Evolutionary conservation across 257 asterid genomes (phyloP), one percentile per base, ranked within the genome.

Genomic region (Jacaranda mimosifolia): DNA sequence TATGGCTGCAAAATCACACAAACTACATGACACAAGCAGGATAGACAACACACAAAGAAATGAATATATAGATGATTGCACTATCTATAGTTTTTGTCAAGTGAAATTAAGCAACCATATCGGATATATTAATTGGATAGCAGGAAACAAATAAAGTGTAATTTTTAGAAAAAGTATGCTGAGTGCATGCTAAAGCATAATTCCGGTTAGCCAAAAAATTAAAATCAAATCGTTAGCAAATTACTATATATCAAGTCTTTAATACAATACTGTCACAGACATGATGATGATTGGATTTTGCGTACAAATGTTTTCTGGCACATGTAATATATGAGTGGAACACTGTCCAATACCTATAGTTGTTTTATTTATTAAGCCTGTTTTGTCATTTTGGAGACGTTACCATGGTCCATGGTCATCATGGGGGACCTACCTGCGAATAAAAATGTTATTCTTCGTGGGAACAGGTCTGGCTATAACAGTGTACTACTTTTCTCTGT

Each of bases 171-270:
- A 74, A 15, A 36, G 10, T n/a, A 19, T 60, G 39, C 63, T 57
- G 73, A 26, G 32, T 18, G 70, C 18, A 49, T 49, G 38, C 51
- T 15, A 6, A 45, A 43, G 55, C 36, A 63, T 53, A 32, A n/a
- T 63, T 75, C 70, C 11, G 51, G 73, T 55, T 67, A 74, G 26
- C 49, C 38, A 42, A 77, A 70, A 60, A 62, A 18, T n/a, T 64
- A 3, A 55, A 19, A 9, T 58, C 7, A 62, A n/a, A 43, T 63
- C 42, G 32, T 35, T 63, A 13, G 51, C 58, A 42, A 48, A 39
- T 18, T 57, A 11, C 49, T 49, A 17, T 48, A 15, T 49, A 36
- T 68, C 5, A 49, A 26, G 59, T 59, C 56, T 68, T 58, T 14
- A 40, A 21, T 65, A 45, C 13, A 40, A 21, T 65, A 45, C 46